A percentile compares a stretch with the other conserved stretches of the same genome.
Evolutionary conservation across 1,139 yeast species (phyloP).

Genomic region (Kurtzmaniella quercitrusa): DNA sequence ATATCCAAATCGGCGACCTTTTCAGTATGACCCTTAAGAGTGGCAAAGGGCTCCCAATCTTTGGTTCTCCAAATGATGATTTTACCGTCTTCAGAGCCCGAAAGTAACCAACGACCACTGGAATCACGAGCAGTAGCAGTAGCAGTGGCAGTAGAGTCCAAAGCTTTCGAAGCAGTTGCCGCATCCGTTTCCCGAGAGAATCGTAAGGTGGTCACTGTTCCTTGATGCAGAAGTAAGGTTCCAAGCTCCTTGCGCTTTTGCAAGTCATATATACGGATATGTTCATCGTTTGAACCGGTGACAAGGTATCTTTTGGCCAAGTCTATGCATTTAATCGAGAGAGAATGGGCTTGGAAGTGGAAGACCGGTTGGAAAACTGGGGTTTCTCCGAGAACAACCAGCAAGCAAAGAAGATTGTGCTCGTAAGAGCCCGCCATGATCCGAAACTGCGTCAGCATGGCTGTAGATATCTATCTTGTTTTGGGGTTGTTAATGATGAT

Average conservation of each 20-base stretch:
- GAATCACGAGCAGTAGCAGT: slow-evolving; percentile 19
- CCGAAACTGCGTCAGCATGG: slow-evolving; percentile 46
- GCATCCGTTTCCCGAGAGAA: slow-evolving; percentile 52
- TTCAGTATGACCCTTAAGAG: slow-evolving; percentile 79
- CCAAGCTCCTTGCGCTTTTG: slow-evolving; percentile 95
- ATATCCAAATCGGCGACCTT: slow-evolving; percentile 78
- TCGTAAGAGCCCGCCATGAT: slow-evolving; percentile 94
- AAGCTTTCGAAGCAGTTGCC: slow-evolving; percentile 4
- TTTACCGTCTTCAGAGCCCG: slow-evolving; percentile 89
- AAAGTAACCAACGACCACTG: slow-evolving; percentile 79
- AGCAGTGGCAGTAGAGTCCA: slow-evolving; percentile 1
- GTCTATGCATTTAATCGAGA: slow-evolving; percentile 82
- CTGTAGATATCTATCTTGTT: background rate
- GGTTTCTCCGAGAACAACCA: slow-evolving; percentile 47
- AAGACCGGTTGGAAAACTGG: slow-evolving; percentile 88
- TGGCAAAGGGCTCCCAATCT: slow-evolving; percentile 94
- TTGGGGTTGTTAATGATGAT: too few species aligned
- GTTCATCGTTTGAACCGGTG: slow-evolving; percentile 95
- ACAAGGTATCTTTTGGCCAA: slow-evolving; percentile 81
- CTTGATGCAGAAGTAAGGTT: slow-evolving; percentile 82
- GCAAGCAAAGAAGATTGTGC: slow-evolving; percentile 83
- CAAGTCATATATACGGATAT: slow-evolving; percentile 87
- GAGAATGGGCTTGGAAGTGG: slow-evolving; percentile 92
- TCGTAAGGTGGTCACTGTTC: slow-evolving; percentile 72
- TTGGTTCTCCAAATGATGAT: slow-evolving; percentile 91